Base-by-base conservation (phyloP, 2,329 filamentous ascomycete genomes). In the Colletotrichum falcatum region DNA sequence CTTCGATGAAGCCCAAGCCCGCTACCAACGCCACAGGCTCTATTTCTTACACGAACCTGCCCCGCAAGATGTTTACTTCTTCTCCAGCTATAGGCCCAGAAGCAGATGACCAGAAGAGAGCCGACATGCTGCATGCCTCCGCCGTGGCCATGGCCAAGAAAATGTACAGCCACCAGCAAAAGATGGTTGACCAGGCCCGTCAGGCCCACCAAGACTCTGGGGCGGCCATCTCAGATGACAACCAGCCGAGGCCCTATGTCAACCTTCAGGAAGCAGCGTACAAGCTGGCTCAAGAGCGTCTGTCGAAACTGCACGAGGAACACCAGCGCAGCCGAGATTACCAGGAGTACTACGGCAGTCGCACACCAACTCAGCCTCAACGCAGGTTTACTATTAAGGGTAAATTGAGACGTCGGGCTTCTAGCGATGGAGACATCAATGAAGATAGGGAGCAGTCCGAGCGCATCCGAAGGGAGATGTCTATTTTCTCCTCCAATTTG, bases 101-200 rank as follows among this genome's bases (percentile, higher is more conserved):
- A 76, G 82, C 90, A 0, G 91, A 96, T 49, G 94, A 97, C 76
- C 88, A 90, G 78, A 90, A 88, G 72, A 89, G 88, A 68, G 88
- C 91, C 54, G 92, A 94, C 74, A 89, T 90, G 5, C 83, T 97
- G 3, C 92, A 91, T 73, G 93, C 94, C 37, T 95, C 94, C 26
- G 94, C 95, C 2, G 84, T 97, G 3, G 93, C 92, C 14, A 97
- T 98, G 94, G 94, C 95, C 8, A 92, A 91, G 80, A 89, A 92
- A 74, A 95, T 97, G 90, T 97, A 94, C 77, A 88, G 85, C 14
- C 84, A 89, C 42, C 91, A 94, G 74, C 89, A 93, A 72, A 88
- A 87, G 71, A 86, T 86, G 71, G 83, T 87, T 1, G 87, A 90
- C 8, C 83, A 85, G 71, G 81, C 83, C 37, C 84, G 82, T 73